A percentile compares a stretch with the other conserved stretches of the same genome.
phyloP scores from a whole-genome alignment of 345 rosid species.

The Citrus sinensis region DNA sequence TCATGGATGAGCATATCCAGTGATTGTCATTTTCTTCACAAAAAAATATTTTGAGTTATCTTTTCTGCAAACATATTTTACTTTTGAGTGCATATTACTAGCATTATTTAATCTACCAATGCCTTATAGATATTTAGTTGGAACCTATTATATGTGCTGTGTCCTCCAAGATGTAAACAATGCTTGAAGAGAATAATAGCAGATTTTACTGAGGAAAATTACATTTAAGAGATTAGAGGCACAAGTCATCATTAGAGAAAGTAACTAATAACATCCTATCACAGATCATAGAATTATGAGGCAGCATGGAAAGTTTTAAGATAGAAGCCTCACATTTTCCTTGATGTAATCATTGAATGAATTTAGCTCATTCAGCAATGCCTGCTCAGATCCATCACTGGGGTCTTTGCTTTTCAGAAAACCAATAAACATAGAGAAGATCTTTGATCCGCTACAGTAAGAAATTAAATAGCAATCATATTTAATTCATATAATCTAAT shows the following conservation, averaged over 20 bases:
- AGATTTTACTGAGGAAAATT: background rate
- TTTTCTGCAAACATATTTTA: background rate
- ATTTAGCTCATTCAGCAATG: conserved; percentile 64
- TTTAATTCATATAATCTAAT: background rate
- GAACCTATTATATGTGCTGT: background rate
- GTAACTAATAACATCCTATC: background rate
- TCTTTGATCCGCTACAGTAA: conserved; percentile 70
- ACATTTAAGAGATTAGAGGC: background rate
- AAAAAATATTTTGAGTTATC: background rate
- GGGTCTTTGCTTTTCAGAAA: conserved; percentile 90
- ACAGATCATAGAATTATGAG: background rate
- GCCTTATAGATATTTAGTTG: background rate
- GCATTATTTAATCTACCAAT: background rate
- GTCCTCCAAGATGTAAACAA: background rate
- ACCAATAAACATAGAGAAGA: conserved; percentile 85
- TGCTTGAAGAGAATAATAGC: background rate
- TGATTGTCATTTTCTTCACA: background rate
- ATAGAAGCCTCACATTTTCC: conserved; percentile 49
- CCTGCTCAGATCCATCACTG: conserved; percentile 75
- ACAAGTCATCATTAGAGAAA: background rate
- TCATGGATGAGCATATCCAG: background rate
- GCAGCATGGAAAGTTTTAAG: conserved; percentile 3
- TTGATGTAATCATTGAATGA: conserved; percentile 61
- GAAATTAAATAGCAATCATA: conserved; percentile 8
- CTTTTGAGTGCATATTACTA: background rate